Conservation (phyloP, 495 filamentous ascomycete species). For the Aspergillus heteromorphus region DNA sequence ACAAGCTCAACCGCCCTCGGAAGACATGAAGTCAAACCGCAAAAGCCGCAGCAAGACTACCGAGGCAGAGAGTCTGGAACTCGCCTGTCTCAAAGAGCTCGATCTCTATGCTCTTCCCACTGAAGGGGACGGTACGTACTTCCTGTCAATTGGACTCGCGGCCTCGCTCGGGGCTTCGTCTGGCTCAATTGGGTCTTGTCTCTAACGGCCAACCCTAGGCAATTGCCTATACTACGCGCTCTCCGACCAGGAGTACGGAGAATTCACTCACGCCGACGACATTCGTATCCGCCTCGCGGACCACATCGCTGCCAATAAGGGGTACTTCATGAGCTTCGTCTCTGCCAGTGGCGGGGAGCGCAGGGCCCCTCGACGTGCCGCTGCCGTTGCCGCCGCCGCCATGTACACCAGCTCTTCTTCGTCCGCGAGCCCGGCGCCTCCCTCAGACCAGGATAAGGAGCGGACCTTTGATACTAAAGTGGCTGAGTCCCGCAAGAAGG, state of each 20-base stretch:
- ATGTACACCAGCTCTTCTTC: constrained; percentile 30
- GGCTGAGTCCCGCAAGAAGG: constrained; percentile 52
- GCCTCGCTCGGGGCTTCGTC: not conserved
- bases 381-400: constrained; percentile 34
- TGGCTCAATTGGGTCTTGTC: constrained; percentile 1
- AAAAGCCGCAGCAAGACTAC: constrained; percentile 18
- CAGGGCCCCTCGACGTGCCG: constrained; percentile 57
- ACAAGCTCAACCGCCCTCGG: too few relatives aligned
- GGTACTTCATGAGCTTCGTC: constrained; percentile 65
- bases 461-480: constrained; percentile 59
- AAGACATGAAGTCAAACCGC: constrained; percentile 4
- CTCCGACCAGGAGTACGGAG: constrained; percentile 67
- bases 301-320: constrained; percentile 56
- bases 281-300: constrained; percentile 58
- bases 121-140: constrained; percentile 39
- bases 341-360: constrained; percentile 55
- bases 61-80: constrained; percentile 28
- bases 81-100: constrained; percentile 33
- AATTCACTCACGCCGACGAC: constrained; percentile 50
- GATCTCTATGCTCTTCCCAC: constrained; percentile 41
- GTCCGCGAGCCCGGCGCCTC: constrained; percentile 27
- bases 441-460: constrained; percentile 53
- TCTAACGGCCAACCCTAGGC: constrained; percentile 35
- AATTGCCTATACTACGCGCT: constrained; percentile 77
- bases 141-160: constrained; percentile 2